These are phyloP conservation scores for Lycium barbarum DNA, from an alignment of 257 asterid genomes.

Conservation along the genomic window DNA sequence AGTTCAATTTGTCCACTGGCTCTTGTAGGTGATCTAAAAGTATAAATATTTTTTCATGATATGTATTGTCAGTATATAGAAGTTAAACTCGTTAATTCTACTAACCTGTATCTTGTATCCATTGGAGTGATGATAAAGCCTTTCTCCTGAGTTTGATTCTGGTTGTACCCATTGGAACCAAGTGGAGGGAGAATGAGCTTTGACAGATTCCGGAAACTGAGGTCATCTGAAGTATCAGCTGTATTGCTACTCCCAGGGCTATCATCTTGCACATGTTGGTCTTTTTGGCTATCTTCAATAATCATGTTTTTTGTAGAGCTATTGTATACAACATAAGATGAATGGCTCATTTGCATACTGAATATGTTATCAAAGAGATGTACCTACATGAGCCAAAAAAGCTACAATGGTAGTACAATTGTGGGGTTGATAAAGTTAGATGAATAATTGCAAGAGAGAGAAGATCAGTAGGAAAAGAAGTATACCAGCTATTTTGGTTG, in stretches of 20 bases:
- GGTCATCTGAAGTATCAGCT: conserved; percentile 40
- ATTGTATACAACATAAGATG: neutral
- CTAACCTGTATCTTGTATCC: conserved; percentile 77
- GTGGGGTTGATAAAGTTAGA: conserved; percentile 14
- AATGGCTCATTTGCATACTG: neutral
- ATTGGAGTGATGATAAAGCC: conserved; percentile 65
- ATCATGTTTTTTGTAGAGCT: conserved; percentile 9
- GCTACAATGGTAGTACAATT: neutral
- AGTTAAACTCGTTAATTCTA: neutral
- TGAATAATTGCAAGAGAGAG: neutral
- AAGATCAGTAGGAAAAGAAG: neutral
- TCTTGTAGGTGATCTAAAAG: neutral
- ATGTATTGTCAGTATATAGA: too few species aligned
- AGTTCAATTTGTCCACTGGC: neutral
- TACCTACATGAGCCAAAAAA: neutral
- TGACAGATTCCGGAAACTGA: conserved; percentile 65
- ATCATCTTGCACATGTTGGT: conserved; percentile 14
- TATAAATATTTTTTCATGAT: neutral
- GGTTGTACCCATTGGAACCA: conserved; percentile 55
- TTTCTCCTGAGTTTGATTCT: conserved; percentile 26
- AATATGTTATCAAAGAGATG: neutral
- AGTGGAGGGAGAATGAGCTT: conserved; percentile 85
- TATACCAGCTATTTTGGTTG: conserved; percentile 25
- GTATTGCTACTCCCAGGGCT: conserved; percentile 16
- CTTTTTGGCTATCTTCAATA: neutral